These are phyloP conservation scores for Epichloe sp. DNA, from an alignment of 2,329 filamentous ascomycete species.

Conservation along the genomic window DNA sequence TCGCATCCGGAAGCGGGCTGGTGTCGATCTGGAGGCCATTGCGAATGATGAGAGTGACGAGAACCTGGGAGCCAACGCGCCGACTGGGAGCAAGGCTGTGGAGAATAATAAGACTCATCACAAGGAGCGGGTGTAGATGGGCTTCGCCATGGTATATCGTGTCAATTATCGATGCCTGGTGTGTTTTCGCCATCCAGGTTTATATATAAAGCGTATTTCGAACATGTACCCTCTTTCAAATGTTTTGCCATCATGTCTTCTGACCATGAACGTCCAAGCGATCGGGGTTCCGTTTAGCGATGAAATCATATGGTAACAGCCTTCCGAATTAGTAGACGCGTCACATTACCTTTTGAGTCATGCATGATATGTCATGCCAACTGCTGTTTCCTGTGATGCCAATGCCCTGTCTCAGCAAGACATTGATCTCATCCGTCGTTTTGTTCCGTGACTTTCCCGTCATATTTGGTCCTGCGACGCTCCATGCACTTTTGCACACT, in stretches of 20 bases:
- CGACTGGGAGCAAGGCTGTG: background rate
- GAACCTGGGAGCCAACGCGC: background rate
- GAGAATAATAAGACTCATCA: background rate
- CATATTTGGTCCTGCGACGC: conserved; percentile 18
- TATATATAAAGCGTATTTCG: background rate
- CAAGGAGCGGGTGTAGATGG: background rate
- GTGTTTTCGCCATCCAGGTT: background rate
- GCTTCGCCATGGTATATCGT: background rate
- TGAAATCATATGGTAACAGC: too few species aligned
- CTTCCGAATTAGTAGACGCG: too few species aligned
- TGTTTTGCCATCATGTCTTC: too few species aligned
- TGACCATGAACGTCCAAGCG: too few species aligned
- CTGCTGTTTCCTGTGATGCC: too few species aligned
- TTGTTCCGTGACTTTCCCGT: conserved; percentile 34
- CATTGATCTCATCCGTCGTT: conserved; percentile 47
- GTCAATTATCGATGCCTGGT: background rate
- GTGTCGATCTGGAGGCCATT: conserved; percentile 21
- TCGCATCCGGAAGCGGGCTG: conserved; percentile 27
- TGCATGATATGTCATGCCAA: background rate
- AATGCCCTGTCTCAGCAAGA: conserved; percentile 33
- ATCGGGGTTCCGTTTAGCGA: too few species aligned
- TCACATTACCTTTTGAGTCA: too few species aligned
- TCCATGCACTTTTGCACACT: conserved; percentile 31
- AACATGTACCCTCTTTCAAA: background rate
- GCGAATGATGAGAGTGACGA: conserved; percentile 2